Evolutionary conservation across 2,329 filamentous ascomycete species (phyloP), one percentile per base, ranked within the genome.

Genomic region (Fusarium irregulare): DNA sequence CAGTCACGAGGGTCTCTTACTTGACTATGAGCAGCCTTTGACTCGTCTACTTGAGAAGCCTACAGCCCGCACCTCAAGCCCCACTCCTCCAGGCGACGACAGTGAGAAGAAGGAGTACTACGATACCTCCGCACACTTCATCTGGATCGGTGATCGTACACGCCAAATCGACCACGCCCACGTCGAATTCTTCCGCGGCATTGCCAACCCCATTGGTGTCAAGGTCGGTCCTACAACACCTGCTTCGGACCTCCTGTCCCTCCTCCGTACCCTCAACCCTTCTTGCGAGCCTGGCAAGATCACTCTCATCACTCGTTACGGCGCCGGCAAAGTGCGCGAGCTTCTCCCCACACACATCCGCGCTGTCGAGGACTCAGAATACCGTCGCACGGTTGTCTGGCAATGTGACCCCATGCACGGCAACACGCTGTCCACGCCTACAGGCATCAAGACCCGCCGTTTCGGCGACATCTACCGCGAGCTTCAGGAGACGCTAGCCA

Each of bases 381-480:
- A 89, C 80, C 79, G 80, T 48, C 80, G 84, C 53, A 82, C 80
- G 23, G 93, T 97, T 6, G 93, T 98, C 74, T 98, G 95, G 95
- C 96, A 98, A 83, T 98, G 95, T 82, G 96, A 99, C 81, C 96
- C 96, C 23, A 99, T 99, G 96, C 96, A 99, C 82, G 96, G 96
- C 68, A 92, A 92, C 81, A 91, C 89, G 40, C 83, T 86, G 45
- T 86, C 88, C 21, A 95, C 93, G 0, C 86, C 88, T 0, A 83
- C 87, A 0, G 94, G 94, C 27, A 89, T 98, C 82, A 99, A 99
- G 85, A 99, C 96, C 3, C 89, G 96, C 18, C 91, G 92, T 58
- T 99, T 99, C 85, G 88, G 88, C 68, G 92, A 96, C 78, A 97
- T 99, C 75, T 91, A 98, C 78, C 88, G 88, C 2, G 96, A 99